Conservation (phyloP, 805 yeast species). For the Helenozyma baotianmanensis region DNA sequence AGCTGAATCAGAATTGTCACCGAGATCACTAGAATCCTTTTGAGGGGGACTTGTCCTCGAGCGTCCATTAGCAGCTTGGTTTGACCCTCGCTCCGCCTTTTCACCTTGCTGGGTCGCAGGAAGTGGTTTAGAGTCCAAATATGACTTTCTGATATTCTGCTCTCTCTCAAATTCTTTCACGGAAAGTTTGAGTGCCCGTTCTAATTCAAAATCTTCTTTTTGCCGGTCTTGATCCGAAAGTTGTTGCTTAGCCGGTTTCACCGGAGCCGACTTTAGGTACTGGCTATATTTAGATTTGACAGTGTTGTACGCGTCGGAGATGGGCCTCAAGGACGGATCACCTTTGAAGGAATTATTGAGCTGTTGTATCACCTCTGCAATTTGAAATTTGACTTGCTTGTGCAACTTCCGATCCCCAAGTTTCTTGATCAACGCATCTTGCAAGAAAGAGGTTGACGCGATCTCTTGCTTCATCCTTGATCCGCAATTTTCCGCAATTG, state of each 20-base stretch:
- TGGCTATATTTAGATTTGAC: slow-evolving; percentile 39
- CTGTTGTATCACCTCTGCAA: slow-evolving; percentile 66
- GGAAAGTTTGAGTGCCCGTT: slow-evolving; percentile 70
- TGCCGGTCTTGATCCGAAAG: slow-evolving; percentile 41
- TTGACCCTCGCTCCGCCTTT: too few relatives aligned
- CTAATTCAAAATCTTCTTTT: slow-evolving; percentile 77
- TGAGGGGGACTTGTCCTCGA: too few relatives aligned
- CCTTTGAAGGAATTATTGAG: slow-evolving; percentile 56
- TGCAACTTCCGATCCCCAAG: slow-evolving; percentile 60
- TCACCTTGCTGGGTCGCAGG: slow-evolving; percentile 21
- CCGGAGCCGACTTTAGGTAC: slow-evolving; percentile 36
- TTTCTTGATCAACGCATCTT: slow-evolving; percentile 30
- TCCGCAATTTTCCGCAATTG: slow-evolving; percentile 43
- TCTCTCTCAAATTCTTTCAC: slow-evolving; percentile 54
- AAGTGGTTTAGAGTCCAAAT: slow-evolving; percentile 29
- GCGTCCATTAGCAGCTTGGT: too few relatives aligned
- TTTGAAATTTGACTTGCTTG: slow-evolving; percentile 56
- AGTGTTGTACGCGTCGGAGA: slow-evolving; percentile 55
- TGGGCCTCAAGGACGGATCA: slow-evolving; percentile 74
- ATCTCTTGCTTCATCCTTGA: slow-evolving; percentile 42
- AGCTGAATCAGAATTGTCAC: too few relatives aligned
- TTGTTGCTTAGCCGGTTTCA: slow-evolving; percentile 54
- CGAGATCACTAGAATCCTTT: too few relatives aligned
- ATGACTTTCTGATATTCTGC: slow-evolving; percentile 25
- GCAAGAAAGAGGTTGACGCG: slow-evolving; percentile 33